Evolutionary conservation across 2,329 filamentous ascomycete genomes (phyloP).

Genomic region (Alternaria tenuissima): DNA sequence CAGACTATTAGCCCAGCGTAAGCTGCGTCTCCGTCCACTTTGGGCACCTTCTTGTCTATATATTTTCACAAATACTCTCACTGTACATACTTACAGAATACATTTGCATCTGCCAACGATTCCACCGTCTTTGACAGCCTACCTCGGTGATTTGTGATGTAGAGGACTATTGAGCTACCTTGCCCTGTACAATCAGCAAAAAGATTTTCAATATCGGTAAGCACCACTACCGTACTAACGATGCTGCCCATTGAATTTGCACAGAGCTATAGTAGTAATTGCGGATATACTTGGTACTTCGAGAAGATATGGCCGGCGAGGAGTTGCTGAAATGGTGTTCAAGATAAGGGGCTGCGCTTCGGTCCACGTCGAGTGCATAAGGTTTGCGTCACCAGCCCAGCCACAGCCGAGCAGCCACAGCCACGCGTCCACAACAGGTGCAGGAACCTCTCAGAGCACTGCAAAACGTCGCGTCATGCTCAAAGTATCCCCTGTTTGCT

Average conservation of each 20-base stretch:
- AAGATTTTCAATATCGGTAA: neutral
- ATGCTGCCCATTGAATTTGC: neutral
- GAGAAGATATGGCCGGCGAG: neutral
- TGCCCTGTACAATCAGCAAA: neutral
- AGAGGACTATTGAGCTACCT: neutral
- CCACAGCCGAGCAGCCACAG: slow-evolving; percentile 17
- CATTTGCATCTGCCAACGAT: neutral
- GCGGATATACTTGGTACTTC: neutral
- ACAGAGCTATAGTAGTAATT: neutral
- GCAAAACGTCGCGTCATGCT: slow-evolving; percentile 1
- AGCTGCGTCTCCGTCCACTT: neutral
- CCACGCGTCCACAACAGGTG: slow-evolving; percentile 14
- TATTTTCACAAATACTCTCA: neutral
- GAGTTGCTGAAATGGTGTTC: neutral
- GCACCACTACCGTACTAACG: neutral
- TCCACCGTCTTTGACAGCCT: neutral
- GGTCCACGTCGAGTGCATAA: slow-evolving; percentile 3
- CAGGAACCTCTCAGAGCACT: slow-evolving; percentile 1
- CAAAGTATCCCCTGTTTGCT: neutral
- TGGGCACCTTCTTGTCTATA: neutral
- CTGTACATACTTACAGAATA: neutral
- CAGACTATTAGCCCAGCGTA: neutral
- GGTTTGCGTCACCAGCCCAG: slow-evolving; percentile 15
- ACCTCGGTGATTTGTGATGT: neutral
- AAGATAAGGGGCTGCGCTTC: neutral